Conservation (phyloP, 345 rosid genomes). For the Boechera divaricarpa region DNA sequence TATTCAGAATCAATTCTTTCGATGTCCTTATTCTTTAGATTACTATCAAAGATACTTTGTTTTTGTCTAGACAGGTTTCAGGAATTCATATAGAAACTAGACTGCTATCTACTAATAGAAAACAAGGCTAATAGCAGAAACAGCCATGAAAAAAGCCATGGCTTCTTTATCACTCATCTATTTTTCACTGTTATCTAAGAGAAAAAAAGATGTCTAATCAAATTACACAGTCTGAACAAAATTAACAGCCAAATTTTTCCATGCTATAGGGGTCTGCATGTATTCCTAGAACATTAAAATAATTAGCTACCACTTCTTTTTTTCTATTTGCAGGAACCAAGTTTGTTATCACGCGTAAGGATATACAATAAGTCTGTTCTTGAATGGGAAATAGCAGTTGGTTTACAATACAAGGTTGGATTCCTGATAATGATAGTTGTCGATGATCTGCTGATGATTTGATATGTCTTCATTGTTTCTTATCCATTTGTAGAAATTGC, state of each 20-base stretch:
- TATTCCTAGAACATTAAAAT: background rate
- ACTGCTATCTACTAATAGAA: no score
- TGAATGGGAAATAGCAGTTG: conserved; percentile 88
- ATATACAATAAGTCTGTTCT: conserved; percentile 87
- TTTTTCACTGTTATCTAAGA: no score
- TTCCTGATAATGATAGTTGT: conserved; percentile 9
- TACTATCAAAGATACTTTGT: background rate
- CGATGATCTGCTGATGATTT: background rate
- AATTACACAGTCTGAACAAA: no score
- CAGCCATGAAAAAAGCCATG: no score
- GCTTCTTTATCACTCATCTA: no score
- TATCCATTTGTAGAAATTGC: background rate
- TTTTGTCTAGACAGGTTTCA: background rate
- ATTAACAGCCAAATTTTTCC: no score
- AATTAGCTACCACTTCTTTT: conserved; percentile 4
- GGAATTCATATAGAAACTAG: no score
- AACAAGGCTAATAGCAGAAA: no score
- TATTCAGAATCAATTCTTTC: background rate
- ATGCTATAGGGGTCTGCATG: background rate
- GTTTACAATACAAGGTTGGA: conserved; percentile 78
- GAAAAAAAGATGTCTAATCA: no score
- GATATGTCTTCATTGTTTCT: background rate
- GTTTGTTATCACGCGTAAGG: conserved; percentile 73
- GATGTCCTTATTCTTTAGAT: background rate
- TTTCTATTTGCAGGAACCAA: conserved; percentile 67